phyloP scores from a whole-genome alignment of 805 yeast species.

The Torulaspora indica region DNA sequence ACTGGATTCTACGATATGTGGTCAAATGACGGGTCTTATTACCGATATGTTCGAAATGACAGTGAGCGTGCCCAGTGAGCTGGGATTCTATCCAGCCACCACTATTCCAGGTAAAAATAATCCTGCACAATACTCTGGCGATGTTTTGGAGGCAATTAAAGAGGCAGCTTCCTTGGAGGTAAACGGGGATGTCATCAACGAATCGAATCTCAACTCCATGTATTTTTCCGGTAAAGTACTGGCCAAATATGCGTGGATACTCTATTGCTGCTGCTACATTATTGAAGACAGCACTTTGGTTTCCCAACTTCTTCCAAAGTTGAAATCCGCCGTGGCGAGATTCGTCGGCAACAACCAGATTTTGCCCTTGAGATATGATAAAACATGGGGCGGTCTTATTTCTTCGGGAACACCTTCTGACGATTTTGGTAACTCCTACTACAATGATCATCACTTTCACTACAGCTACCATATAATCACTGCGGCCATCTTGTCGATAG shows the following conservation, averaged over 20 bases:
- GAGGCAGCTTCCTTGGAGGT: conserved; percentile 38
- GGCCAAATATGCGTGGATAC: conserved; percentile 85
- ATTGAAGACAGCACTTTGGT: conserved; percentile 54
- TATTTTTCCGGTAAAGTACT: conserved; percentile 83
- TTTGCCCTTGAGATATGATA: conserved; percentile 73
- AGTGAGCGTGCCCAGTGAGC: conserved; percentile 41
- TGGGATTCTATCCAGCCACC: conserved; percentile 46
- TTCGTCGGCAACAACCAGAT: conserved; percentile 67
- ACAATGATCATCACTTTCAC: conserved; percentile 75
- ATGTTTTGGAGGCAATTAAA: conserved; percentile 32
- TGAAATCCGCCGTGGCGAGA: conserved; percentile 64
- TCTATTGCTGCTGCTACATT: conserved; percentile 66
- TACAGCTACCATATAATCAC: conserved; percentile 73
- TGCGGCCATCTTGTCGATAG: conserved; percentile 55
- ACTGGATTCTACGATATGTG: conserved; percentile 49
- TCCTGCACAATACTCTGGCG: conserved; percentile 27
- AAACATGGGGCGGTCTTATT: conserved; percentile 70
- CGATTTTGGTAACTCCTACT: conserved; percentile 70
- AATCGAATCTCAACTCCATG: conserved; percentile 69
- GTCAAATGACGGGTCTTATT: conserved; percentile 43
- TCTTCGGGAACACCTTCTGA: conserved; percentile 57
- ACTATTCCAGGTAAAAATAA: conserved; percentile 30
- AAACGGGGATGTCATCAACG: conserved; percentile 39
- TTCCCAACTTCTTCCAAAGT: conserved; percentile 45
- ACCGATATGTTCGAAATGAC: conserved; percentile 40